Evolutionary conservation across 768 basidiomycete genomes (phyloP).

Genomic region (Suillus alpinus): DNA sequence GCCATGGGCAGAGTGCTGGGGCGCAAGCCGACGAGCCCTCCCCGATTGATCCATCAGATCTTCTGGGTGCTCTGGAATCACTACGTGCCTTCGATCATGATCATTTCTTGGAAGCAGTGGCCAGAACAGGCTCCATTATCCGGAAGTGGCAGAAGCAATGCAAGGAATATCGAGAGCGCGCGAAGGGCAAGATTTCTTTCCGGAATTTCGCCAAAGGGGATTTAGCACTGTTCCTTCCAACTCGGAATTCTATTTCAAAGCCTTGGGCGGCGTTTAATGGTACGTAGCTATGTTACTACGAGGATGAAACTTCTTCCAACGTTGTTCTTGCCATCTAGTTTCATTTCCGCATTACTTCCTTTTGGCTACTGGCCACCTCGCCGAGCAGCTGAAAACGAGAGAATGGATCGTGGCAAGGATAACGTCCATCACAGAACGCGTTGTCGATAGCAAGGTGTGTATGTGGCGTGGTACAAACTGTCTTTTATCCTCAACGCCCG

Average conservation of each 20-base stretch:
- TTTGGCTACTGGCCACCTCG: slow-evolving; percentile 79
- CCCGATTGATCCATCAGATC: slow-evolving; percentile 78
- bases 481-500: not conserved
- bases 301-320: slow-evolving; percentile 12
- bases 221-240: slow-evolving; percentile 92
- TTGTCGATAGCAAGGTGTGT: slow-evolving; percentile 76
- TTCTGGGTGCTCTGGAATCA: slow-evolving; percentile 62
- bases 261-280: slow-evolving; percentile 99
- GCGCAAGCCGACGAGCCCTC: slow-evolving; percentile 59
- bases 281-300: slow-evolving; percentile 33
- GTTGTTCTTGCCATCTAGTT: slow-evolving; percentile 50
- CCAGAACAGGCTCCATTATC: slow-evolving; percentile 80
- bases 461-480: not conserved
- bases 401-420: slow-evolving; percentile 97
- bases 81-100: slow-evolving; percentile 80
- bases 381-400: slow-evolving; percentile 83
- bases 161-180: slow-evolving; percentile 92
- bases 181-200: slow-evolving; percentile 95
- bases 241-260: slow-evolving; percentile 87
- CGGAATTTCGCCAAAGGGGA: slow-evolving; percentile 95
- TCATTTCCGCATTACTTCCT: slow-evolving; percentile 98
- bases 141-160: slow-evolving; percentile 98
- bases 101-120: slow-evolving; percentile 78
- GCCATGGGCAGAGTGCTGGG: slow-evolving; percentile 38
- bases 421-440: slow-evolving; percentile 80